Conservation (phyloP, 805 yeast genomes). For the Wickerhamiella shivajii region DNA sequence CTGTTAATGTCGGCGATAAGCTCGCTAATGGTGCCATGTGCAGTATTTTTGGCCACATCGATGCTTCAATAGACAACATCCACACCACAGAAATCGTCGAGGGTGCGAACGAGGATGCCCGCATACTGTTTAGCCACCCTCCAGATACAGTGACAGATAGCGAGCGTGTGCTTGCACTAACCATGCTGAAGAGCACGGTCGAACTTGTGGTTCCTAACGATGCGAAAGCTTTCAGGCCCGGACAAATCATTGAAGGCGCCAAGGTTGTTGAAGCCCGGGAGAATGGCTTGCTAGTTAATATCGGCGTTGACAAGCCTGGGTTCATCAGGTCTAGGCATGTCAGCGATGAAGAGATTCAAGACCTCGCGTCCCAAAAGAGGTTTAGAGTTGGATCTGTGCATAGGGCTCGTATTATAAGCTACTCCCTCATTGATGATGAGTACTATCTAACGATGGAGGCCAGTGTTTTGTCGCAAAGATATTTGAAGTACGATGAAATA, state of each 20-base stretch:
- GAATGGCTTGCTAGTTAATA: slow-evolving; percentile 25
- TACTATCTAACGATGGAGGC: slow-evolving; percentile 59
- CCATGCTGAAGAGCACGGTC: slow-evolving; percentile 44
- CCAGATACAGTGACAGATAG: slow-evolving; percentile 24
- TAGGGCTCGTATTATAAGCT: slow-evolving; percentile 65
- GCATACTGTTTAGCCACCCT: slow-evolving; percentile 18
- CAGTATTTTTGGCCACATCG: slow-evolving; percentile 59
- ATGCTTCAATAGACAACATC: slow-evolving; percentile 53
- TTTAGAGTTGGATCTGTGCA: slow-evolving; percentile 54
- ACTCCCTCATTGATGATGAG: slow-evolving; percentile 47
- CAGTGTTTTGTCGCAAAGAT: slow-evolving; percentile 45
- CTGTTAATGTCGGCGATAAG: slow-evolving; percentile 50
- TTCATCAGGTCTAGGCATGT: slow-evolving; percentile 68
- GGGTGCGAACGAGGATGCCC: slow-evolving; percentile 8
- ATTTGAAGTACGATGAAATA: slow-evolving; percentile 54
- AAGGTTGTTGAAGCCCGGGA: slow-evolving; percentile 40
- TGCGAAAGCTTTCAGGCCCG: slow-evolving; percentile 50
- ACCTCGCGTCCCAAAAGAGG: slow-evolving; percentile 18
- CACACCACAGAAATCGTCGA: slow-evolving; percentile 35
- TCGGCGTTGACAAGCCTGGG: slow-evolving; percentile 46
- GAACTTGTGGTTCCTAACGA: slow-evolving; percentile 19
- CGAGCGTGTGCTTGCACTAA: slow-evolving; percentile 47
- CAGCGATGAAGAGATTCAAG: slow-evolving; percentile 26
- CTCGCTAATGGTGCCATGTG: slow-evolving; percentile 50
- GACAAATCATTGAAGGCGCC: slow-evolving; percentile 46